These are phyloP conservation scores for Colletotrichum simmondsii DNA, from an alignment of 2,329 filamentous ascomycete genomes.

Conservation along the genomic window DNA sequence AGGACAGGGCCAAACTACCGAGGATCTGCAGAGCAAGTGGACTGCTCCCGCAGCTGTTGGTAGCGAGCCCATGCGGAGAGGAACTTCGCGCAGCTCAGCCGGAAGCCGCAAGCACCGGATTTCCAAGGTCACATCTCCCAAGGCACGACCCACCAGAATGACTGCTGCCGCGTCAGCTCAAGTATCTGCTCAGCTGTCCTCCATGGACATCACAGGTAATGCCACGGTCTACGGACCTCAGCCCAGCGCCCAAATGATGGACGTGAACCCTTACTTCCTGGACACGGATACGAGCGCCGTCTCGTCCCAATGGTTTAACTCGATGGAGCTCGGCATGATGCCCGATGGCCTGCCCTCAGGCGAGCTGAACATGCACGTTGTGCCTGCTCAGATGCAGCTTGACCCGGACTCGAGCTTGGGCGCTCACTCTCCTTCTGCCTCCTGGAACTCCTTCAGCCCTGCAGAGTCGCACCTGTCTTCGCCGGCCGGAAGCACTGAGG, in stretches of 20 bases:
- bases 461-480: slow-evolving; percentile 36
- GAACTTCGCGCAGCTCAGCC: slow-evolving; percentile 55
- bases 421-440: slow-evolving; percentile 61
- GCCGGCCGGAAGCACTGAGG: slow-evolving; percentile 29
- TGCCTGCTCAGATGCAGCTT: slow-evolving; percentile 66
- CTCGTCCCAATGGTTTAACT: slow-evolving; percentile 61
- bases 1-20: slow-evolving; percentile 59
- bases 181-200: slow-evolving; percentile 59
- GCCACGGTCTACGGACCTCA: slow-evolving; percentile 53
- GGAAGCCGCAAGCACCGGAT: slow-evolving; percentile 57
- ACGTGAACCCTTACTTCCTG: slow-evolving; percentile 63
- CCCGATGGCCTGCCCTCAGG: slow-evolving; percentile 56
- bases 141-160: slow-evolving; percentile 54
- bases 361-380: slow-evolving; percentile 63
- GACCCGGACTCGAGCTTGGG: slow-evolving; percentile 61
- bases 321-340: slow-evolving; percentile 56
- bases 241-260: slow-evolving; percentile 51
- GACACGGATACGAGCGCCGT: slow-evolving; percentile 60
- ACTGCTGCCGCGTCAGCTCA: slow-evolving; percentile 58
- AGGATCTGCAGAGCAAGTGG: slow-evolving; percentile 62
- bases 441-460: slow-evolving; percentile 49
- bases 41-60: slow-evolving; percentile 49
- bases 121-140: slow-evolving; percentile 54
- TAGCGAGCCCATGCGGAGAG: slow-evolving; percentile 56
- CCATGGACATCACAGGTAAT: slow-evolving; percentile 65